These are phyloP conservation scores for Coniochaeta hoffmannii DNA, from an alignment of 2,329 filamentous ascomycete species.

Conservation along the genomic window DNA sequence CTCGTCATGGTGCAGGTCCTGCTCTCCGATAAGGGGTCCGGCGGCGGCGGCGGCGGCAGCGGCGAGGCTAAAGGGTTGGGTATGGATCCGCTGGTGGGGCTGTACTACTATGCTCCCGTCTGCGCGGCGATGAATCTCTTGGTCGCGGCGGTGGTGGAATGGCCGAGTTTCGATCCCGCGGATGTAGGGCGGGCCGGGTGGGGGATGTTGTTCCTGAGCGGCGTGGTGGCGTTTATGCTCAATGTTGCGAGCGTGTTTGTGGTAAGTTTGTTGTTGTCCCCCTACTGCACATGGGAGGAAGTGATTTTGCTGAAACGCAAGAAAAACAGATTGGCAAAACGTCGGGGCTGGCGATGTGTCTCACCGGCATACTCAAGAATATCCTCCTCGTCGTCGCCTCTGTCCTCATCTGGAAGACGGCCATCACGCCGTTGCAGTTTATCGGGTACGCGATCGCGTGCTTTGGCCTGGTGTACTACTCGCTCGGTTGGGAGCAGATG, in stretches of 20 bases:
- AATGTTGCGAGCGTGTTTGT: conserved; percentile 83
- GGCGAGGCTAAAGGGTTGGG: conserved; percentile 47
- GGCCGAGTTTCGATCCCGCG: conserved; percentile 55
- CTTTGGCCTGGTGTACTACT: conserved; percentile 42
- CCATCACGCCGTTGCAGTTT: conserved; percentile 62
- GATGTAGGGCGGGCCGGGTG: conserved; percentile 61
- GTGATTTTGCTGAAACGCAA: background rate
- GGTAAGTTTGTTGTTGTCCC: conserved; percentile 49
- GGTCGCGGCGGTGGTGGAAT: conserved; percentile 62
- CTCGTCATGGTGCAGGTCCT: conserved; percentile 82
- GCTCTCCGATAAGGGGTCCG: conserved; percentile 47
- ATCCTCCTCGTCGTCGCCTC: conserved; percentile 73
- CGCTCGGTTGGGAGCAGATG: conserved; percentile 28
- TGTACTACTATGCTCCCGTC: conserved; percentile 85
- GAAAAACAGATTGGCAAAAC: conserved; percentile 70
- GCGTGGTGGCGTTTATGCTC: conserved; percentile 64
- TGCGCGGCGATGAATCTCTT: conserved; percentile 75
- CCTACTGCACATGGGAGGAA: no score
- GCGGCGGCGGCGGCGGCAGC: conserved; percentile 1
- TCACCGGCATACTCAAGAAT: conserved; percentile 82
- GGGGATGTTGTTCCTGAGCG: conserved; percentile 57
- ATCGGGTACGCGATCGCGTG: conserved; percentile 71
- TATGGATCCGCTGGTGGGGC: conserved; percentile 82
- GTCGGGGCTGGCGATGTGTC: conserved; percentile 76
- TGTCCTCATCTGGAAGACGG: conserved; percentile 70